Evolutionary conservation across 148 eudicot species (phyloP).

Genomic region (Spergularia bocconei): DNA sequence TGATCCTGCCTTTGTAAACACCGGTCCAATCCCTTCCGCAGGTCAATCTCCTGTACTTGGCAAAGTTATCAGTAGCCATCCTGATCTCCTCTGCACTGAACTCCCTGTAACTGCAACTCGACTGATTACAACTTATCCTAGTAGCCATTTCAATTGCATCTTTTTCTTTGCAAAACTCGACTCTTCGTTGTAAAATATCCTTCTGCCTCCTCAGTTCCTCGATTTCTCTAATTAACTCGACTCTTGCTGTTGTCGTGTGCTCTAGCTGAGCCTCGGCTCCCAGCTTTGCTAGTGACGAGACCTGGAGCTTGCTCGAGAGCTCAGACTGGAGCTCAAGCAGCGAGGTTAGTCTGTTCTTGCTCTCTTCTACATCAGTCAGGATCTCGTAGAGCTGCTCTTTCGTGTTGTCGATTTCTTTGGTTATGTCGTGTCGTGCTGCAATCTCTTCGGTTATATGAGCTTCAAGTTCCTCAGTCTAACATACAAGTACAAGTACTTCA

Average conservation of each 20-base stretch:
- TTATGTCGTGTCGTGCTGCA: conserved; percentile 33
- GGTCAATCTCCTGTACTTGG: conserved; percentile 46
- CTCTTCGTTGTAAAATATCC: conserved; percentile 63
- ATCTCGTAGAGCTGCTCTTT: conserved; percentile 57
- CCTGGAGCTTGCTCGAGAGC: conserved; percentile 55
- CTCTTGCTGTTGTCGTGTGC: conserved; percentile 38
- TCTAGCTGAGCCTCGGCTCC: conserved; percentile 47
- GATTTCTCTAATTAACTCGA: conserved; percentile 50
- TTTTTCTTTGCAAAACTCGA: conserved; percentile 69
- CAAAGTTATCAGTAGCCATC: conserved; percentile 59
- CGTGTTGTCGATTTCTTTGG: conserved; percentile 41
- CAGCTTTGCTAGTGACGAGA: conserved; percentile 38
- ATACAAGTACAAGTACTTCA: neutral
- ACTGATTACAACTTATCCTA: conserved; percentile 27
- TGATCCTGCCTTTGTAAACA: conserved; percentile 59
- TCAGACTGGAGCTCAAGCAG: conserved; percentile 55
- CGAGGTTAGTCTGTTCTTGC: conserved; percentile 54
- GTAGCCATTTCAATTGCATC: conserved; percentile 63
- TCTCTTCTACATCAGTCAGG: conserved; percentile 44
- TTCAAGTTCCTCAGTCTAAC: conserved; percentile 59
- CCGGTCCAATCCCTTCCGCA: conserved; percentile 41
- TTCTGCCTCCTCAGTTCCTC: conserved; percentile 64
- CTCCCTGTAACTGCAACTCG: conserved; percentile 44
- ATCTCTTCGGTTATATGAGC: conserved; percentile 38
- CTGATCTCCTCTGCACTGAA: conserved; percentile 55